Percentiles rank a stretch among this genome's conserved stretches.
phyloP scores from a whole-genome alignment of 176 grass and related monocot species.

The Raddia guianensis region DNA sequence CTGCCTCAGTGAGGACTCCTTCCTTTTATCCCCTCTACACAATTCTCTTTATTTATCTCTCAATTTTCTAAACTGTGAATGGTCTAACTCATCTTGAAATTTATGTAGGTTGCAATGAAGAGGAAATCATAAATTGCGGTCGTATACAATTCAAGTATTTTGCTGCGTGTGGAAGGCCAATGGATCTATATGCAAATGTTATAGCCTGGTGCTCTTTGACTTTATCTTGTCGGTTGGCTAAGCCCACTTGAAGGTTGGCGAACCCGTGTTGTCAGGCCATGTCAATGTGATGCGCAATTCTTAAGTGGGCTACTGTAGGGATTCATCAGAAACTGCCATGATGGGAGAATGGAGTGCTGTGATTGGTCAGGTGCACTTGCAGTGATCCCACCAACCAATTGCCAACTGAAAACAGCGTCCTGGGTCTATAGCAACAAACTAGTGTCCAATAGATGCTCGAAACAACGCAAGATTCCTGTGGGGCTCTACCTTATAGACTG shows the following conservation, averaged over 20 bases:
- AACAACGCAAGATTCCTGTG: constrained; percentile 51
- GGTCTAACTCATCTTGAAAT: constrained; percentile 41
- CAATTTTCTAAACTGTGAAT: not conserved
- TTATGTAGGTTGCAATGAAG: constrained; percentile 14
- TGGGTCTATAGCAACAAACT: constrained; percentile 33
- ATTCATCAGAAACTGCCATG: constrained; percentile 49
- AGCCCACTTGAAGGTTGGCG: constrained; percentile 54
- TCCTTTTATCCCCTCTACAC: not conserved
- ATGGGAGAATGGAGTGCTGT: constrained; percentile 44
- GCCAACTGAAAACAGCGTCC: constrained; percentile 52
- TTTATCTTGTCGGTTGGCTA: constrained; percentile 83
- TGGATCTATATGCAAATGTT: constrained; percentile 24
- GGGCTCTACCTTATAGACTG: constrained; percentile 49
- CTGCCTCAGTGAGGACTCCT: constrained; percentile 6
- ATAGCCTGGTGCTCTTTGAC: constrained; percentile 64
- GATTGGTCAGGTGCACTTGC: constrained; percentile 48
- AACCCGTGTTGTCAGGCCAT: constrained; percentile 32
- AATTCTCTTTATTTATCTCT: not conserved
- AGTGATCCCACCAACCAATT: constrained; percentile 60
- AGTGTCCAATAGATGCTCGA: constrained; percentile 54
- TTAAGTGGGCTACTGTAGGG: constrained; percentile 39
- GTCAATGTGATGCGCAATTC: constrained; percentile 45
- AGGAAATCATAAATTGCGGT: constrained; percentile 35
- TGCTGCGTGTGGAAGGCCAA: constrained; percentile 35
- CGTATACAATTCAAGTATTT: constrained; percentile 38